Evolutionary conservation across 176 grass and related monocot genomes (phyloP).

Genomic region (Urochloa ruziziensis): DNA sequence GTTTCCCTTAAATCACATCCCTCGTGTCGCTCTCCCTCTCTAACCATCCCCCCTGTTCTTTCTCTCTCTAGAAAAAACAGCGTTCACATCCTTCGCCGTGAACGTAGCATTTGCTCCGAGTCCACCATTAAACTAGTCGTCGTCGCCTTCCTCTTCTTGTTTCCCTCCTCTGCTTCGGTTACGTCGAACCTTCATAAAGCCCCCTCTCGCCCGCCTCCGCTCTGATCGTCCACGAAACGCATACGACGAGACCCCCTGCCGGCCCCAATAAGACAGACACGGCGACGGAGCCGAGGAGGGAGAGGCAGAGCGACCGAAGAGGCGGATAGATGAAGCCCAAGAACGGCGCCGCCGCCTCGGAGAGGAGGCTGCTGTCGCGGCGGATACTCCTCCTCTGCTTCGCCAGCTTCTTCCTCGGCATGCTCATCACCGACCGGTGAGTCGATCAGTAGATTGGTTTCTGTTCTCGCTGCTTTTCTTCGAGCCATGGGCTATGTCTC

Average conservation of each 20-base stretch:
- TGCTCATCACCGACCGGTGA: constrained; percentile 75
- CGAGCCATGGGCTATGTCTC: neutral
- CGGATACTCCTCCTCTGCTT: constrained; percentile 59
- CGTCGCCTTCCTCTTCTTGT: constrained; percentile 17
- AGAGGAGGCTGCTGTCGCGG: constrained; percentile 53
- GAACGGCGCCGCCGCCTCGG: constrained; percentile 33
- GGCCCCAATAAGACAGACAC: neutral
- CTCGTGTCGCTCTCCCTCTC: neutral
- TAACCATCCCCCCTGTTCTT: neutral
- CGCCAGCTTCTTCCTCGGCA: constrained; percentile 71
- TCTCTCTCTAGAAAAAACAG: neutral
- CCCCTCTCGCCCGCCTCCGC: neutral
- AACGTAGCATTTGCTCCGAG: constrained; percentile 40
- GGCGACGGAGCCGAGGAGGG: neutral
- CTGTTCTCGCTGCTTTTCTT: neutral
- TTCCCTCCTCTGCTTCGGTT: constrained; percentile 53
- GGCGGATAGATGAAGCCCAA: constrained; percentile 64
- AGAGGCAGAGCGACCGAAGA: neutral
- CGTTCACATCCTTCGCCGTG: constrained; percentile 25
- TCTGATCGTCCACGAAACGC: neutral
- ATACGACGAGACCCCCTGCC: too few species aligned
- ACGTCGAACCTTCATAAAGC: constrained; percentile 53
- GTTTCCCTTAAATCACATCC: neutral
- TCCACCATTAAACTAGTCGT: constrained; percentile 36
- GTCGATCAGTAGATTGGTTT: constrained; percentile 21